Evolutionary conservation across 768 basidiomycete genomes (phyloP).

Genomic region (Collybia mongolica): DNA sequence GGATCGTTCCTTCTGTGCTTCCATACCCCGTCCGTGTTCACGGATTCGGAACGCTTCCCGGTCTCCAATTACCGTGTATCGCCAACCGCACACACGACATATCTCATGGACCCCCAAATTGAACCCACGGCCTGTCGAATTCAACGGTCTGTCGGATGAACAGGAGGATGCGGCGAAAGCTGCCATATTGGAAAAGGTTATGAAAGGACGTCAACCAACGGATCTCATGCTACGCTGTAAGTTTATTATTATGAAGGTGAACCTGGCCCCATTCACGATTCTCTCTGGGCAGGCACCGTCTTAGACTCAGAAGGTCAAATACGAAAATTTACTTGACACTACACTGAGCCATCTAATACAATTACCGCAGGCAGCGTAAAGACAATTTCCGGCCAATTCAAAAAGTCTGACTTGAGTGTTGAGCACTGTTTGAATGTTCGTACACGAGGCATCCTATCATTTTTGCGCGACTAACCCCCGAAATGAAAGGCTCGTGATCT

Average conservation of each 20-base stretch:
- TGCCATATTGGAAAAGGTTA: slow-evolving; percentile 78
- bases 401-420: slow-evolving; percentile 82
- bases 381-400: slow-evolving; percentile 87
- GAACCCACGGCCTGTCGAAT: slow-evolving; percentile 25
- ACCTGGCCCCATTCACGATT: slow-evolving; percentile 9
- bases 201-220: slow-evolving; percentile 84
- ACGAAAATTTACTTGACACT: background rate
- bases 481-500: slow-evolving; percentile 82
- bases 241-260: slow-evolving; percentile 28
- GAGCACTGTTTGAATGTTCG: slow-evolving; percentile 91
- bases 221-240: slow-evolving; percentile 91
- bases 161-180: slow-evolving; percentile 73
- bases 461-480: slow-evolving; percentile 16
- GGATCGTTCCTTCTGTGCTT: no score
- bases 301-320: slow-evolving; percentile 76
- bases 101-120: slow-evolving; percentile 36
- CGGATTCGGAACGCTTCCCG: no score
- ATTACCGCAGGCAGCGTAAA: slow-evolving; percentile 69
- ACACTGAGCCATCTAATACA: slow-evolving; percentile 1
- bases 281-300: slow-evolving; percentile 63
- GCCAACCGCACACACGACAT: slow-evolving; percentile 8
- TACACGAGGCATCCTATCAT: slow-evolving; percentile 16
- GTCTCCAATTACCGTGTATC: background rate
- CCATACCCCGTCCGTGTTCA: no score
- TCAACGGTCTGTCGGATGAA: slow-evolving; percentile 30